Evolutionary conservation across 805 yeast genomes (phyloP), one percentile per base, ranked within the genome.

Genomic region (Metschnikowia arizonensis): DNA sequence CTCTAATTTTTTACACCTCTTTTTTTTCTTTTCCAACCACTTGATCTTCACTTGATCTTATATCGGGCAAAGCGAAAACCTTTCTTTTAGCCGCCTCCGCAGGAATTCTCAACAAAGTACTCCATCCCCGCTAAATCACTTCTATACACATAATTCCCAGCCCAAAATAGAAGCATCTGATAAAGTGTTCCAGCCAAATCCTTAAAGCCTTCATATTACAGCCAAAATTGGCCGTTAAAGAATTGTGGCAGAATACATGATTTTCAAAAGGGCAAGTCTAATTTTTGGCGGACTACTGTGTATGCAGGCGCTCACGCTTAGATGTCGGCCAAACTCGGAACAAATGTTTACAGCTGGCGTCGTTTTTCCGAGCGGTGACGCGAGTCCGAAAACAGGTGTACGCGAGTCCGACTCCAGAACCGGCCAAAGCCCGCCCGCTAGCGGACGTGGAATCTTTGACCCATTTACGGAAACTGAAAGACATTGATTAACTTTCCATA

Each of bases 281-380:
- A 9, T 14, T 23, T n/a, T 3, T 14, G 38, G 29, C 38, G 9
- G 17, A n/a, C 8, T 36, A 17, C 30, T 25, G 24, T 11, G 17
- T 11, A 12, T 36, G 23, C 40, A 36, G 40, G 40, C 5, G n/a
- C 10, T 19, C 40, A 9, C 32, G n/a, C 18, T 5, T 12, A 8
- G 32, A 24, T 35, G 12, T 18, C 40, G 40, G 40, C 17, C 32
- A 36, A 36, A 25, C 32, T 36, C 40, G 40, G 40, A 36, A 26
- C 32, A 26, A 26, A 26, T n/a, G 15, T 15, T 25, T 1, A 12
- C 23, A 12, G 31, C 32, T 15, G 19, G n/a, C 40, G 11, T 17
- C 24, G 31, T 26, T 36, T 26, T 36, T 36, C 40, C 40, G 40
- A 11, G 19, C 29, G 4, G 9, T 7, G 5, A 15, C 17, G 36